Evolutionary conservation across 192 early-diverging fungal genomes (phyloP).

Genomic region (Piromyces finnis): DNA sequence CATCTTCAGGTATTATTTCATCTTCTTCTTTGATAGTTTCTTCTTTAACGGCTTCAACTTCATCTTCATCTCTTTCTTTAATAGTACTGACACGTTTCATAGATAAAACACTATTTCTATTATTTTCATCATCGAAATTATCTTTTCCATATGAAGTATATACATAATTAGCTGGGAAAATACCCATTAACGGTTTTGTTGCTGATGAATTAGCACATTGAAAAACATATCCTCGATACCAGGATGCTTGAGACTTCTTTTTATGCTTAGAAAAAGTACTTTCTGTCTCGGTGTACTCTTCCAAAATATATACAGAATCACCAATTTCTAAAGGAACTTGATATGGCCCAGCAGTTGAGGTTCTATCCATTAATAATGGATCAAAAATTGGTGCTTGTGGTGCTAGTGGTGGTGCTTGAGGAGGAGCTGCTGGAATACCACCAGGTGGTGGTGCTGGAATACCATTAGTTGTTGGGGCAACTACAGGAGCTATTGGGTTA

Average conservation of each 20-base stretch:
- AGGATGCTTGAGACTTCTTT: conserved; percentile 1
- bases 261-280: neutral
- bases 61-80: neutral
- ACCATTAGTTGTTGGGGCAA: neutral
- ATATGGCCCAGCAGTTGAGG: neutral
- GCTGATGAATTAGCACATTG: conserved; percentile 13
- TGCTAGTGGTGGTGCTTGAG: neutral
- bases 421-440: neutral
- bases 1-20: neutral
- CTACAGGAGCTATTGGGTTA: neutral
- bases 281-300: conserved; percentile 13
- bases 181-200: conserved; percentile 14
- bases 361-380: neutral
- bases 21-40: neutral
- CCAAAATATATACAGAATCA: conserved; percentile 34
- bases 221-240: conserved; percentile 44
- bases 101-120: neutral
- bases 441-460: neutral
- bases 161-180: conserved; percentile 29
- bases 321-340: conserved; percentile 19
- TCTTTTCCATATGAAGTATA: conserved; percentile 18
- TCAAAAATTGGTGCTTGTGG: neutral
- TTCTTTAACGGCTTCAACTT: neutral
- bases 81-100: neutral
- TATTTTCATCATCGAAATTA: neutral